Conservation (phyloP, 805 yeast genomes). For the Saturnispora ahearnii region DNA sequence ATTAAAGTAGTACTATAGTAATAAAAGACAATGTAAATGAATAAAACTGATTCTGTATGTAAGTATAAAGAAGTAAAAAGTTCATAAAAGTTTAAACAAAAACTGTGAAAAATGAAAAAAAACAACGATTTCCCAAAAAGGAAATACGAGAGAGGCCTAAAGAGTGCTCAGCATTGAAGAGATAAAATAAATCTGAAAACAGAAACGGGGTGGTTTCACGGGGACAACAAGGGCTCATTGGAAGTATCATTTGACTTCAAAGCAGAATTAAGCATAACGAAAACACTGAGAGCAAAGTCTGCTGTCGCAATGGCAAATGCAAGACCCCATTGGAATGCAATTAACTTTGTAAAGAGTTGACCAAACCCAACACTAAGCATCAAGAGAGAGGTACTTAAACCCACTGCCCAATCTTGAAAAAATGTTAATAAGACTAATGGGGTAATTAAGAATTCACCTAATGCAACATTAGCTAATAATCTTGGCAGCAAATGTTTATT, state of each 20-base stretch:
- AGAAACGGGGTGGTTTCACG: not conserved
- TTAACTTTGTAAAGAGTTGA: slow-evolving; percentile 56
- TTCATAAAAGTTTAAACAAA: too few species aligned
- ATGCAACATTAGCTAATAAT: slow-evolving; percentile 58
- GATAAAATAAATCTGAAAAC: not conserved
- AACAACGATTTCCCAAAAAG: too few species aligned
- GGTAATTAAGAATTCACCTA: slow-evolving; percentile 69
- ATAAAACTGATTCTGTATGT: too few species aligned
- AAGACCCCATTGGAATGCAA: slow-evolving; percentile 83
- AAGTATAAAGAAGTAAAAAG: too few species aligned
- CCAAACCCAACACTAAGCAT: slow-evolving; percentile 60
- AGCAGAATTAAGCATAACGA: slow-evolving; percentile 35
- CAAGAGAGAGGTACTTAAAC: slow-evolving; percentile 48
- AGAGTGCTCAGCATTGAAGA: too few species aligned
- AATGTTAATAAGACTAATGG: slow-evolving; percentile 50
- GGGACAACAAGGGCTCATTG: not conserved
- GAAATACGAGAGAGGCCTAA: too few species aligned
- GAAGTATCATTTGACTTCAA: slow-evolving; percentile 1
- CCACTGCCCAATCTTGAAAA: slow-evolving; percentile 65
- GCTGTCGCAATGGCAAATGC: slow-evolving; percentile 58
- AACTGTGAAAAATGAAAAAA: too few species aligned
- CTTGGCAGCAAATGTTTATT: slow-evolving; percentile 48
- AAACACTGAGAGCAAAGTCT: slow-evolving; percentile 41
- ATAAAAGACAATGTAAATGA: too few species aligned
- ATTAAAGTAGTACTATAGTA: too few species aligned